A percentile compares a stretch with the other conserved stretches of the same genome.
Evolutionary conservation across 192 early-diverging fungal genomes (phyloP).

Genomic region (Umbelopsis sp.): DNA sequence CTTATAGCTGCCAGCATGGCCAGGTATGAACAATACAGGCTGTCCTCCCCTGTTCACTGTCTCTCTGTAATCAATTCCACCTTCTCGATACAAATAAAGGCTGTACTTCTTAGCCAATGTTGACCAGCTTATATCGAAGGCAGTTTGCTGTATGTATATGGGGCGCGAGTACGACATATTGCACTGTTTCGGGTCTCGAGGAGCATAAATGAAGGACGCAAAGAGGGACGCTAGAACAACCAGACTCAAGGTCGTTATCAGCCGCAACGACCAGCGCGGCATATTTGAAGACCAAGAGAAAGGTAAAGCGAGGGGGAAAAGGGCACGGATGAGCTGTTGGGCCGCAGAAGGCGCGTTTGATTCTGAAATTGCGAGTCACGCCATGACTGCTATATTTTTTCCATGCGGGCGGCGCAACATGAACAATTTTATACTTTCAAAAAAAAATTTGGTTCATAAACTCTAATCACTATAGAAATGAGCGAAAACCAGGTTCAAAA

Average conservation of each 20-base stretch:
- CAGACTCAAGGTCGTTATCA: background rate
- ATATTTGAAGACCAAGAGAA: background rate
- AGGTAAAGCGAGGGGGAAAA: background rate
- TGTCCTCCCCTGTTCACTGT: constrained; percentile 17
- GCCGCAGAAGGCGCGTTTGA: too few relatives aligned
- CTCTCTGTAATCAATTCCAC: constrained; percentile 49
- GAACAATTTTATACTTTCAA: background rate
- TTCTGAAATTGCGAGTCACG: constrained; percentile 7
- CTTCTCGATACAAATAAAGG: constrained; percentile 76
- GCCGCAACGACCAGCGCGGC: background rate
- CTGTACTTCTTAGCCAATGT: constrained; percentile 69
- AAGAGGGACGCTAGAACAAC: background rate
- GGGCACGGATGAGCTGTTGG: background rate
- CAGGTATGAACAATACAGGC: constrained; percentile 92
- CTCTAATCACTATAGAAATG: background rate
- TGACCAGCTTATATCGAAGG: constrained; percentile 42
- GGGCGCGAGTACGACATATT: constrained; percentile 58
- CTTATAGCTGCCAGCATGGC: constrained; percentile 92
- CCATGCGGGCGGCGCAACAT: background rate
- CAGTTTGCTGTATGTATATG: constrained; percentile 42
- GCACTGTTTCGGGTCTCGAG: constrained; percentile 33
- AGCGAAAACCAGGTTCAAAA: constrained; percentile 15
- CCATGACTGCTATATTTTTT: constrained; percentile 9
- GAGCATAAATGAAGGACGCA: background rate
- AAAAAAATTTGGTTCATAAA: background rate